Base-by-base conservation (phyloP, 2,329 filamentous ascomycete species). In the Nemania sp. region DNA sequence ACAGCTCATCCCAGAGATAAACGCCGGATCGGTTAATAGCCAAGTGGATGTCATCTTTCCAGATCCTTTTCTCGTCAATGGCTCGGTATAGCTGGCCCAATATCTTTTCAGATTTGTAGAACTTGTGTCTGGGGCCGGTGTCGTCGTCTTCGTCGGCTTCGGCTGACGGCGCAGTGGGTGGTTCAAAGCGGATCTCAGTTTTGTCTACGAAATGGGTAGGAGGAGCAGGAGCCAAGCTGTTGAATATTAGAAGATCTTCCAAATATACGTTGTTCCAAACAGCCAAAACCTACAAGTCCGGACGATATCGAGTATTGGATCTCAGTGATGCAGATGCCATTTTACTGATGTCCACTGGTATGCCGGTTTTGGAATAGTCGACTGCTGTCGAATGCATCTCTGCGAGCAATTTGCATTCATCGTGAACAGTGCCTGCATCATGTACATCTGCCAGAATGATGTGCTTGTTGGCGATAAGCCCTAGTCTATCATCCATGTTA, bases 341-440 rank as follows among this genome's bases (percentile, higher is more conserved):
- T n/a, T n/a, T n/a, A 0, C 62, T 71, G 37, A 83, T 70, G 6
- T 82, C 74, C 5, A 87, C 85, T 0, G 81, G 73, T 25, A 88
- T 84, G 0, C 91, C 90, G 0, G 88, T 90, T 73, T 92, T 91
- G 2, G 88, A 90, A 67, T 90, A 92, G 71, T 92, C 89, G 0
- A 92, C 89, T 0, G 88, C 89, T 0, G 81, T 87, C 0, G 89
- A 92, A 65, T 90, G 86, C 69, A 92, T 74, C 62, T 80, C 78
- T 0, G 89, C 88, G 15, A 91, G 77, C 1, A 68, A 72, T 12
- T 77, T 54, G 59, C 88, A 91, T 3, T 81, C 74, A 0, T 49
- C 17, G 55, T 87, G 75, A 1, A 76, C 64, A 0, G 86, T 88
- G 0, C 89, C 89, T 0, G 68, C 25, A 0, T 66, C 39, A 21